Evolutionary conservation across 805 yeast genomes (phyloP), one percentile per base, ranked within the genome.

Genomic region (Debaryomyces hansenii): DNA sequence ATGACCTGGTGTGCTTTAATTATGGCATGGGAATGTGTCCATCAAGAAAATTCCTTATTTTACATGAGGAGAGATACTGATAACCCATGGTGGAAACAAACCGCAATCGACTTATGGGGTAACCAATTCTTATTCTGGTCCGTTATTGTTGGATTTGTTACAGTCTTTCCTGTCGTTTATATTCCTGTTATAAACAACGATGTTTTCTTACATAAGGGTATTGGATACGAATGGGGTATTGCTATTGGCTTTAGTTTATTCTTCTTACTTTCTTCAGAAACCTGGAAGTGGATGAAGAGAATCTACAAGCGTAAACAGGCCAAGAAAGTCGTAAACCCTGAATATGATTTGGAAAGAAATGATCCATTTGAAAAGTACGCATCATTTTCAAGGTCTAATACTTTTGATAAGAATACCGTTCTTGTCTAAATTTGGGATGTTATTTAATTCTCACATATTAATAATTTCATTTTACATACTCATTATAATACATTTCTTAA

Each of bases 1-100:
- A 83, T 88, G 84, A 89, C 96, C 0, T 89, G 96, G 95, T 79
- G 91, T 69, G 86, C 92, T 3, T 74, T 89, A 48, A 62, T 88
- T 27, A 70, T 87, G 40, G 94, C 95, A 1, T 87, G 94, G 94
- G 94, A 87, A 67, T 89, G 88, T 55, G 75, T 87, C 47, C 88
- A 87, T 59, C 68, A 83, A 64, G 73, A 85, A 54, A 73, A 83
- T 55, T 87, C 95, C 1, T 70, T 88, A 50, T 87, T 87, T 66
- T 69, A 70, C 45, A 84, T 84, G 87, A 78, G 84, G 48, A 87
- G 87, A 20, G 85, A 82, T 39, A 68, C 84, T n/a, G 82, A 77
- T 44, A 44, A 49, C 16, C 75, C 80, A 10, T 82, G 85, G 56
- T 77, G 72, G 57, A 80, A 77, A 33, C 85, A 83, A 61, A 78